These are phyloP conservation scores for Nelumbo lutea DNA, from an alignment of 164 flowering plant species.

Conservation along the genomic window DNA sequence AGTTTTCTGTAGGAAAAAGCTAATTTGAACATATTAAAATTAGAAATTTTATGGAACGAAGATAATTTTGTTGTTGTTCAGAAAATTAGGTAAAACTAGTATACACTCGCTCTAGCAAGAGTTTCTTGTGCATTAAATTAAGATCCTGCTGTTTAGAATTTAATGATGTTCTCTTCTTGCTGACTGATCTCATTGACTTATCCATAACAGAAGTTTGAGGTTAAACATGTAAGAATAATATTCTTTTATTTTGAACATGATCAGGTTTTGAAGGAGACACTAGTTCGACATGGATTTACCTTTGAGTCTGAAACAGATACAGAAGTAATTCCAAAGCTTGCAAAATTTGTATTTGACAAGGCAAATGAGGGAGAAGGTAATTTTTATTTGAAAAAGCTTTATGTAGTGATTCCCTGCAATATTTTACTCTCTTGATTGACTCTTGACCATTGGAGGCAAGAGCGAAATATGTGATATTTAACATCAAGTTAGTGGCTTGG, in stretches of 20 bases:
- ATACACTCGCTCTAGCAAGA: no score
- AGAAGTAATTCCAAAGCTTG: conserved; percentile 98
- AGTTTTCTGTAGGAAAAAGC: no score
- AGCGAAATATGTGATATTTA: no score
- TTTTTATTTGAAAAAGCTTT: neutral
- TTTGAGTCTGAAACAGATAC: conserved; percentile 99
- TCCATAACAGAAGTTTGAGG: neutral
- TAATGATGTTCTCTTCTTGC: no score
- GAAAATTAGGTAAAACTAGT: no score
- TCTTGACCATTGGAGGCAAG: no score
- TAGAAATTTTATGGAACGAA: no score
- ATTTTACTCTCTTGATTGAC: neutral
- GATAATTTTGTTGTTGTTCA: no score
- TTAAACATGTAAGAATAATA: neutral
- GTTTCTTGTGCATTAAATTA: no score
- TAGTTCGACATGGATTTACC: conserved; percentile 81
- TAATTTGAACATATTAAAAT: no score
- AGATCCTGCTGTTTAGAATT: no score
- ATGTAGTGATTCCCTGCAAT: neutral
- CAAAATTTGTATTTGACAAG: conserved; percentile 87
- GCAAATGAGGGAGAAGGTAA: conserved; percentile 78
- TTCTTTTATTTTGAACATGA: conserved; percentile 5
- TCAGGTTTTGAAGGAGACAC: conserved; percentile 85
- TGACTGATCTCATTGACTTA: neutral
- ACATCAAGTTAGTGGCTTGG: no score